Evolutionary conservation across 2,329 filamentous ascomycete species (phyloP).

Genomic region (Ophiostoma piceae): DNA sequence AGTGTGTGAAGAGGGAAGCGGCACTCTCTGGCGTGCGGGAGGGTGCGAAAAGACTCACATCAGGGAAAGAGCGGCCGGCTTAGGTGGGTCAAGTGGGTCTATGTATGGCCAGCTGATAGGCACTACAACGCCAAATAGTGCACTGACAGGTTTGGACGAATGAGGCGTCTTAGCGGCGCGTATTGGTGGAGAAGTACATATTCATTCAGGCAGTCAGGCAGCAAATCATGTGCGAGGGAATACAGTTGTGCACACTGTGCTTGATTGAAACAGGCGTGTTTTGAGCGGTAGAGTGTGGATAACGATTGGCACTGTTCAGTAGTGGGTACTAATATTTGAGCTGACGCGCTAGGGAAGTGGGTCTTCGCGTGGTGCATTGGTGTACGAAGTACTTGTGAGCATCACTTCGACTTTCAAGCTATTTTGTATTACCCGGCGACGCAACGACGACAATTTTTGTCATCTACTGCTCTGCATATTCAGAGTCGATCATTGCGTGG

Average conservation of each 20-base stretch:
- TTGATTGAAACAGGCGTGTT: background rate
- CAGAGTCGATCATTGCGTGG: too few relatives aligned
- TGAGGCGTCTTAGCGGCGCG: background rate
- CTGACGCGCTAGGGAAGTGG: constrained; percentile 1
- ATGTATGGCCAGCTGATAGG: background rate
- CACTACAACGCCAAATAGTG: background rate
- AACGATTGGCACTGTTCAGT: background rate
- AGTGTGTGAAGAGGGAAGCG: too few relatives aligned
- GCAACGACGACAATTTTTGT: too few relatives aligned
- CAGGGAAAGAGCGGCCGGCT: background rate
- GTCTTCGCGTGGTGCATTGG: background rate
- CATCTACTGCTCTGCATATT: too few relatives aligned
- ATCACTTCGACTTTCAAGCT: too few relatives aligned
- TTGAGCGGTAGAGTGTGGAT: background rate
- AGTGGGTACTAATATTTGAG: background rate
- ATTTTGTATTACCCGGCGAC: too few relatives aligned
- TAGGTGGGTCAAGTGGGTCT: background rate
- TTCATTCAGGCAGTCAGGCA: constrained; percentile 1
- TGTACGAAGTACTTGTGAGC: too few relatives aligned
- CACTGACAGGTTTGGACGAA: background rate
- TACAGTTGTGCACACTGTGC: background rate
- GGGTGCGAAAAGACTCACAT: background rate
- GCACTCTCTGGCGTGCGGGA: background rate
- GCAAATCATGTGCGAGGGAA: background rate
- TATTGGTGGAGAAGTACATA: background rate